Evolutionary conservation across 345 rosid genomes (phyloP).

Genomic region (Ricinus communis): DNA sequence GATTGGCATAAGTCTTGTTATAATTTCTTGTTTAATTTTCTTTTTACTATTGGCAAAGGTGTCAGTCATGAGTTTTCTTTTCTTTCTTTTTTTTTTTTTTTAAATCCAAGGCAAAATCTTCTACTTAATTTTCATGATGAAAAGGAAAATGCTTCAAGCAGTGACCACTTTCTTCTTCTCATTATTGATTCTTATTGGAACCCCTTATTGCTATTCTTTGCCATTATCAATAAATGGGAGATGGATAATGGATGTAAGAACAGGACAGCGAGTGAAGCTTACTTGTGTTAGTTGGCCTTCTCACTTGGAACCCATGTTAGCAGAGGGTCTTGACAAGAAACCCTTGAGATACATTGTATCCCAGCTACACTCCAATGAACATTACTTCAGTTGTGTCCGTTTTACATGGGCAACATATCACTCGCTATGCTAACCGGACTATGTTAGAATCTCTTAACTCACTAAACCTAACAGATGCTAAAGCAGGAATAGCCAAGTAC

Average conservation of each 20-base stretch:
- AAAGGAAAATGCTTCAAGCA: not conserved
- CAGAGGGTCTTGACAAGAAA: slow-evolving; percentile 26
- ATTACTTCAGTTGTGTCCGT: slow-evolving; percentile 20
- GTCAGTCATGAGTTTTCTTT: no score
- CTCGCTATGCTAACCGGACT: slow-evolving; percentile 1
- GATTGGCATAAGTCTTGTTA: no score
- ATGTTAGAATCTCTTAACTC: slow-evolving; percentile 13
- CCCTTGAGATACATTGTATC: slow-evolving; percentile 9
- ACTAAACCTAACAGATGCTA: not conserved
- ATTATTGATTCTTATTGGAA: not conserved
- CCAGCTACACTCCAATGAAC: not conserved
- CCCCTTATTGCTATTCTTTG: not conserved
- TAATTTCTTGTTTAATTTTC: no score
- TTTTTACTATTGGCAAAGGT: no score
- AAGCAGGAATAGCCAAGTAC: slow-evolving; percentile 22
- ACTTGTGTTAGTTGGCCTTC: slow-evolving; percentile 27
- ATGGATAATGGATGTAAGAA: slow-evolving; percentile 20
- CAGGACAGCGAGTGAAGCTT: slow-evolving; percentile 19
- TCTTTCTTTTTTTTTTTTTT: no score
- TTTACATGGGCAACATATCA: slow-evolving; percentile 22
- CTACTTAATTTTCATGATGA: no score
- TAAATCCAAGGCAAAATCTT: no score
- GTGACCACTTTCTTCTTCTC: not conserved
- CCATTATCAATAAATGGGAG: slow-evolving; percentile 28
- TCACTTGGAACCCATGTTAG: slow-evolving; percentile 25